These are phyloP conservation scores for Penicillium sp. DNA, from an alignment of 2,329 filamentous ascomycete species.

Conservation along the genomic window DNA sequence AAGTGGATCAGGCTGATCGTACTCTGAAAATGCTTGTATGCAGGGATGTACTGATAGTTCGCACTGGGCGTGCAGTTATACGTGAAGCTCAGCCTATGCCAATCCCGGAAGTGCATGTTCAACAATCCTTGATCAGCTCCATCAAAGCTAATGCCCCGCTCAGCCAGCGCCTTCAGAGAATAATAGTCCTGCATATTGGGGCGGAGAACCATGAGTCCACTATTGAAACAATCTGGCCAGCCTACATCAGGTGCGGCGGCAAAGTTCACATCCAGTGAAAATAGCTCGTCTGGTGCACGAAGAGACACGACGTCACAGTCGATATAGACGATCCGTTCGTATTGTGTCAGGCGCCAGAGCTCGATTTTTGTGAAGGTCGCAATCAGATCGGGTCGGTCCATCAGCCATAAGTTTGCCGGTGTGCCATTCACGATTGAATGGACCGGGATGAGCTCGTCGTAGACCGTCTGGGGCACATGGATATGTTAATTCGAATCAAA, in stretches of 20 bases:
- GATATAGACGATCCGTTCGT: slow-evolving; percentile 88
- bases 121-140: slow-evolving; percentile 93
- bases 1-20: slow-evolving; percentile 91
- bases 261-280: slow-evolving; percentile 62
- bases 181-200: slow-evolving; percentile 87
- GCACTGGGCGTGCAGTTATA: slow-evolving; percentile 98
- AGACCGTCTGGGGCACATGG: slow-evolving; percentile 62
- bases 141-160: slow-evolving; percentile 88
- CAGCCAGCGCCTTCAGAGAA: slow-evolving; percentile 78
- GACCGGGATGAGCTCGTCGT: slow-evolving; percentile 86
- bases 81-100: slow-evolving; percentile 85
- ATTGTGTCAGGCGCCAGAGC: slow-evolving; percentile 88
- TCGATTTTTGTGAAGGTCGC: slow-evolving; percentile 96
- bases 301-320: slow-evolving; percentile 93
- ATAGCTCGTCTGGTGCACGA: slow-evolving; percentile 88
- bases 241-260: slow-evolving; percentile 88
- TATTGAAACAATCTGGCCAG: slow-evolving; percentile 98
- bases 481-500: slow-evolving; percentile 9
- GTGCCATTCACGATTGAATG: slow-evolving; percentile 72
- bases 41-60: slow-evolving; percentile 96
- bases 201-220: slow-evolving; percentile 88
- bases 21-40: slow-evolving; percentile 88
- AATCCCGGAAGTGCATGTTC: slow-evolving; percentile 89
- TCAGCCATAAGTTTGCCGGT: slow-evolving; percentile 81
- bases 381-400: slow-evolving; percentile 86